A percentile compares a stretch with the other conserved stretches of the same genome.
Conservation (phyloP, 176 grass and related monocot species). For the Cymbopogon citratus region DNA sequence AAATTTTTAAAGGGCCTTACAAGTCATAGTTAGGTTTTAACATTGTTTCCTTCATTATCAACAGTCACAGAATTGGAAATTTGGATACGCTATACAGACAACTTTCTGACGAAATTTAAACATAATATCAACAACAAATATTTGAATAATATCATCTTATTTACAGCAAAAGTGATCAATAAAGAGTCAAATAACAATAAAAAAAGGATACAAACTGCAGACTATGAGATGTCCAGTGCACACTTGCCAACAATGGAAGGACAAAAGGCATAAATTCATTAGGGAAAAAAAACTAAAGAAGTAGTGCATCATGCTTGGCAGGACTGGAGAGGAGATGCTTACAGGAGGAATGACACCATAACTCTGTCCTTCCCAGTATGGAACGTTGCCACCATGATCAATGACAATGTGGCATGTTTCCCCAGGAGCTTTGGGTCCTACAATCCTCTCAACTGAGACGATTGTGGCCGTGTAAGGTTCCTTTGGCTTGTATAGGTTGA, state of each 20-base stretch:
- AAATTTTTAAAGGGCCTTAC: not conserved
- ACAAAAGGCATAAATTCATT: not conserved
- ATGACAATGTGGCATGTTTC: conserved; percentile 94
- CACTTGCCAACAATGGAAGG: not conserved
- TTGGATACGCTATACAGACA: not conserved
- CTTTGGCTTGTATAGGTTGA: conserved; percentile 80
- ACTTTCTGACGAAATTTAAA: not conserved
- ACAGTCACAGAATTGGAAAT: not conserved
- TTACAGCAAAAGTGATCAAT: not conserved
- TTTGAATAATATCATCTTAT: not conserved
- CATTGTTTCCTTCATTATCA: not conserved
- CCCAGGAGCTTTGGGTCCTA: conserved; percentile 78
- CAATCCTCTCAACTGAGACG: conserved; percentile 80
- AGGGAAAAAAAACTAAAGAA: not conserved
- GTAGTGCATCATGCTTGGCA: not conserved
- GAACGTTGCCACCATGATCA: conserved; percentile 85
- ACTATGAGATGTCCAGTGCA: not conserved
- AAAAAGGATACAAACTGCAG: not conserved
- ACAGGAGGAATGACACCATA: conserved; percentile 92
- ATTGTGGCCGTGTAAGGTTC: conserved; percentile 67
- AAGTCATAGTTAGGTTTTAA: conserved; percentile 6
- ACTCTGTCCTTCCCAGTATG: conserved; percentile 97
- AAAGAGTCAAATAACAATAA: not conserved
- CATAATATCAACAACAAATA: not conserved
- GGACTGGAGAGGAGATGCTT: not conserved